Conservation (phyloP, 352 stramenopile genomes). For the Globisporangium middletonii region DNA sequence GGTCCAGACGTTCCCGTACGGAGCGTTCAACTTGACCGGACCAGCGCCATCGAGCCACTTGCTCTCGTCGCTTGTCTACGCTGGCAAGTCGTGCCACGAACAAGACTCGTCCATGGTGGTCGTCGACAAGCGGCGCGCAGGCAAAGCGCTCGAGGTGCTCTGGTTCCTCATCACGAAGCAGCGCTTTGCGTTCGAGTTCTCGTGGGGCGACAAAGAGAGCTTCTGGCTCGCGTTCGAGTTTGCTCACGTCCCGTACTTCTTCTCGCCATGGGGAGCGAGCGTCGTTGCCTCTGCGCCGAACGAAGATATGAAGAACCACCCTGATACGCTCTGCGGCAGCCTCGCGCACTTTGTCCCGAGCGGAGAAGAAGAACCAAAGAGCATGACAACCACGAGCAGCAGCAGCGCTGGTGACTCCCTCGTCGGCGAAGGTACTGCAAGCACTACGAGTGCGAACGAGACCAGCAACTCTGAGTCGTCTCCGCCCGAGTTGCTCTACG, state of each 20-base stretch:
- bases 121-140: conserved; percentile 24
- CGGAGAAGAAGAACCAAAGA: too few species aligned
- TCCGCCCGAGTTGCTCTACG: background rate
- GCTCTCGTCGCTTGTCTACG: conserved; percentile 35
- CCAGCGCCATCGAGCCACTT: conserved; percentile 29
- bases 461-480: too few species aligned
- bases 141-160: conserved; percentile 29
- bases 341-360: conserved; percentile 35
- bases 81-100: conserved; percentile 42
- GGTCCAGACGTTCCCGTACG: conserved; percentile 52
- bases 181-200: conserved; percentile 29
- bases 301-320: conserved; percentile 27
- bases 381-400: too few species aligned
- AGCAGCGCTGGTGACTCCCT: too few species aligned
- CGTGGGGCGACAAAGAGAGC: conserved; percentile 39
- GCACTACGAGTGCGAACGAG: too few species aligned
- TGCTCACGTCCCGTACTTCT: conserved; percentile 41
- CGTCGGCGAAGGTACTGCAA: too few species aligned
- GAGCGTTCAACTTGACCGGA: conserved; percentile 26
- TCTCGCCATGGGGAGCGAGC: conserved; percentile 40
- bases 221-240: conserved; percentile 52
- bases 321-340: conserved; percentile 32
- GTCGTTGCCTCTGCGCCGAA: conserved; percentile 29
- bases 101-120: conserved; percentile 53
- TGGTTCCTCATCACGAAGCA: conserved; percentile 32